Base-by-base conservation (phyloP, 2,329 filamentous ascomycete genomes). In the Claviceps fusiformis region DNA sequence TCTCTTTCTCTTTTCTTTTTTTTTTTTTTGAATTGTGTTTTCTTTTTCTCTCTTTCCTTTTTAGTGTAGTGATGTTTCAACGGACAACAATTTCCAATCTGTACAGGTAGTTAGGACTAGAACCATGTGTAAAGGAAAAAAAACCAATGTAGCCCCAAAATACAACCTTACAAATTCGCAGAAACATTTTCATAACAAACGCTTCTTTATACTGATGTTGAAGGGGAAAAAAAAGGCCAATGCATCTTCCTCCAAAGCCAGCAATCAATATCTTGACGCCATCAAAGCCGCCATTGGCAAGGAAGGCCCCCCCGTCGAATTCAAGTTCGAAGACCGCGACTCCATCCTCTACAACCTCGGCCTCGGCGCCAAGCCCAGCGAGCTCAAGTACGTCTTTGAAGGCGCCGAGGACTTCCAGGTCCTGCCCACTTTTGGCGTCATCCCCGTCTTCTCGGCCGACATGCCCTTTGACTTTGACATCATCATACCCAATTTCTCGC, bases 341-440 rank as follows among this genome's bases (percentile, higher is more conserved):
- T 78, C 86, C 52, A 93, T 95, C 64, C 85, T 98, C 51, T 98
- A 98, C 80, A 97, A 96, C 74, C 79, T 98, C 46, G 92, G 92
- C 57, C 72, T 98, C 58, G 93, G 93, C 56, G 91, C 92, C 61
- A 96, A 95, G 78, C 84, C 87, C 62, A 89, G 82, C 35, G 89
- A 98, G 59, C 80, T 98, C 44, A 81, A 85, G 60, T 85, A 95
- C 62, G 85, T 96, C 59, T 98, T 89, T 67, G 93, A 98, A 77
- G 87, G 89, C 65, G 75, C 84, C 65, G 90, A 96, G 55, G 80
- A 93, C 69, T 98, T 98, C 82, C 89, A 96, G 70, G 85, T 89
- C 54, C 77, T 97, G 54, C 93, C 93, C 54, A 95, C 90, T n/a
- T 98, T 88, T 65, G 93, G 91, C 68, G 93, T 97, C 59, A 85